These are phyloP conservation scores for Verticillium isaacii DNA, from an alignment of 2,329 filamentous ascomycete genomes.

Conservation along the genomic window DNA sequence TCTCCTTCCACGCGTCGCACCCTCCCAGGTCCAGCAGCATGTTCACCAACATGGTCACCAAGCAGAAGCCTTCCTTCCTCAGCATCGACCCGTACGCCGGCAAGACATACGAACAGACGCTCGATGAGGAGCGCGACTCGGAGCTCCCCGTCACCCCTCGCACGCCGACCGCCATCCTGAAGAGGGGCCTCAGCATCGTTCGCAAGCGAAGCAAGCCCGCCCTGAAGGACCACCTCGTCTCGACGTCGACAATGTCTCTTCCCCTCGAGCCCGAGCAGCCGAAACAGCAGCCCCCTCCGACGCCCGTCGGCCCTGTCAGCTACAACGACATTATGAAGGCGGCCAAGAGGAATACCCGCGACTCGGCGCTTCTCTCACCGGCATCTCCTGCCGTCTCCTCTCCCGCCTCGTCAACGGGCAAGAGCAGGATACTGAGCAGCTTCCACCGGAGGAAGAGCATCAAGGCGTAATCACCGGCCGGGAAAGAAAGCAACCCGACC, in stretches of 20 bases:
- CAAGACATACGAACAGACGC: slow-evolving; percentile 24
- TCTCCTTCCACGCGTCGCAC: slow-evolving; percentile 22
- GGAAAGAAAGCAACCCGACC: neutral
- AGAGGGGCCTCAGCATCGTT: slow-evolving; percentile 48
- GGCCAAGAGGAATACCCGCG: slow-evolving; percentile 34
- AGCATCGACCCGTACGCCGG: slow-evolving; percentile 49
- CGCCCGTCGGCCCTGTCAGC: slow-evolving; percentile 25
- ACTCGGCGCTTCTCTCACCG: slow-evolving; percentile 15
- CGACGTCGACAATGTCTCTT: slow-evolving; percentile 26
- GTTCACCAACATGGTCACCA: slow-evolving; percentile 25
- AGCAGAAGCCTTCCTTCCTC: slow-evolving; percentile 42
- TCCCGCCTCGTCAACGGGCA: slow-evolving; percentile 17
- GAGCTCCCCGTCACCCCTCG: slow-evolving; percentile 31
- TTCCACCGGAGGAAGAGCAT: slow-evolving; percentile 35
- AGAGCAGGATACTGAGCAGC: slow-evolving; percentile 28
- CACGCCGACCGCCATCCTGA: slow-evolving; percentile 44
- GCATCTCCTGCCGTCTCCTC: slow-evolving; percentile 21
- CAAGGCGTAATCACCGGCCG: slow-evolving; percentile 19
- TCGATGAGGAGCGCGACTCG: slow-evolving; percentile 21
- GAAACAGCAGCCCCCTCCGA: slow-evolving; percentile 11
- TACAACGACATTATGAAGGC: slow-evolving; percentile 43
- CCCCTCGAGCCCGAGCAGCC: slow-evolving; percentile 17
- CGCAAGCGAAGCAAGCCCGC: slow-evolving; percentile 50
- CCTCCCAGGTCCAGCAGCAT: slow-evolving; percentile 40
- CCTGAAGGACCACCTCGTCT: slow-evolving; percentile 32